A percentile compares a stretch with the other conserved stretches of the same genome.
Conservation (phyloP, 192 early-diverging fungal species). For the Dispira simplex region DNA sequence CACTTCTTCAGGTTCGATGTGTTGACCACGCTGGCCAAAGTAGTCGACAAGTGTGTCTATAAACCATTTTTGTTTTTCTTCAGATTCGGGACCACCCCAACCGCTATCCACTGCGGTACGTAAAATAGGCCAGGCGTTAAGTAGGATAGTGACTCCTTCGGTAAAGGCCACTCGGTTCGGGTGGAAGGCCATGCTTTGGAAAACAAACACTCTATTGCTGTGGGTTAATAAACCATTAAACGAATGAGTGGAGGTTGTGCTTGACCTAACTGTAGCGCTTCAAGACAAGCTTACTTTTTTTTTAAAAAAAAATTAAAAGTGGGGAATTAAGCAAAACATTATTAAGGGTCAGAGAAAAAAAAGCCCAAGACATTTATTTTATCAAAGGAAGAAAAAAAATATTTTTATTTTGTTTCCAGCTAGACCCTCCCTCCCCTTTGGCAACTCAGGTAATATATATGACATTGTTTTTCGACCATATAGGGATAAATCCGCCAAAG, state of each 20-base stretch:
- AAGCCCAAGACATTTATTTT: too few species aligned
- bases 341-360: too few species aligned
- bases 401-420: neutral
- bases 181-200: neutral
- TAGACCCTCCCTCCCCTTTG: neutral
- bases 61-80: conserved; percentile 7
- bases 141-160: conserved; percentile 6
- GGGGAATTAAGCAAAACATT: too few species aligned
- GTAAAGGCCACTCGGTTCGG: conserved; percentile 8
- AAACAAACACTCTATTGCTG: too few species aligned
- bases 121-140: conserved; percentile 10
- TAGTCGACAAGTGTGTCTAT: conserved; percentile 12
- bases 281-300: too few species aligned
- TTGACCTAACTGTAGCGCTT: too few species aligned
- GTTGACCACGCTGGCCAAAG: neutral
- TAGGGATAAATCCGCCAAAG: too few species aligned
- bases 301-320: too few species aligned
- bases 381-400: neutral
- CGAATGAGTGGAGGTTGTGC: too few species aligned
- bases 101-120: conserved; percentile 11
- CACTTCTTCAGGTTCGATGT: conserved; percentile 5
- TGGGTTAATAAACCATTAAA: too few species aligned
- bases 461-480: too few species aligned
- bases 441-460: neutral
- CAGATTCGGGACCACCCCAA: conserved; percentile 12